Evolutionary conservation across 2,329 filamentous ascomycete species (phyloP).

Genomic region (Pseudocercospora cruenta): DNA sequence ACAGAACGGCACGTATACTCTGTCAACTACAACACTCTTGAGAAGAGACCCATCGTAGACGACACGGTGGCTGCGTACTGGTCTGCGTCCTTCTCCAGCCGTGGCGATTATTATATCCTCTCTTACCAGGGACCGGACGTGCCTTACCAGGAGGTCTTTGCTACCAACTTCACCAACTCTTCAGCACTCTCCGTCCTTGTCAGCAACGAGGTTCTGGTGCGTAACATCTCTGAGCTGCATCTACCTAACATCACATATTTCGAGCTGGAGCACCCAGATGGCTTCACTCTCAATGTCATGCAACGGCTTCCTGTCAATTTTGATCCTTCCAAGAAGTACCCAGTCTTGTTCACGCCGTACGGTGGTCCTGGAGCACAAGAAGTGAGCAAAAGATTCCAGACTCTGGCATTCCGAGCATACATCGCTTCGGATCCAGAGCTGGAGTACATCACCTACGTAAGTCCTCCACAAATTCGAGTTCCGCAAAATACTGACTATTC

Average conservation of each 20-base stretch:
- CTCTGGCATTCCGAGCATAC: conserved; percentile 64
- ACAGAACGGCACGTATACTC: conserved; percentile 71
- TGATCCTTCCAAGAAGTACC: conserved; percentile 65
- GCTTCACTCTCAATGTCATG: conserved; percentile 66
- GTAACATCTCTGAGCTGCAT: conserved; percentile 61
- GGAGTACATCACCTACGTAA: conserved; percentile 63
- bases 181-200: conserved; percentile 62
- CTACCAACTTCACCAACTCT: conserved; percentile 58
- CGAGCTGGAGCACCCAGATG: conserved; percentile 64
- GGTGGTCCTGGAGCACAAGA: conserved; percentile 68
- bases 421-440: conserved; percentile 69
- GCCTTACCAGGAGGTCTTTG: conserved; percentile 70
- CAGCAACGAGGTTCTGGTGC: conserved; percentile 61
- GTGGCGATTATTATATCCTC: conserved; percentile 67
- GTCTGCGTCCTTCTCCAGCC: conserved; percentile 67
- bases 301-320: conserved; percentile 68
- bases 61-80: conserved; percentile 62
- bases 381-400: conserved; percentile 60
- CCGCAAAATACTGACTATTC: no score
- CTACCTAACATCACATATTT: conserved; percentile 68
- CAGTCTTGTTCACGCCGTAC: conserved; percentile 69
- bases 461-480: no score
- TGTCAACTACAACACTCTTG: conserved; percentile 60
- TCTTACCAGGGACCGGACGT: conserved; percentile 68
- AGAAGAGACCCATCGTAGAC: conserved; percentile 65